phyloP scores from a whole-genome alignment of 805 yeast species.

The Kodamaea sagamina region DNA sequence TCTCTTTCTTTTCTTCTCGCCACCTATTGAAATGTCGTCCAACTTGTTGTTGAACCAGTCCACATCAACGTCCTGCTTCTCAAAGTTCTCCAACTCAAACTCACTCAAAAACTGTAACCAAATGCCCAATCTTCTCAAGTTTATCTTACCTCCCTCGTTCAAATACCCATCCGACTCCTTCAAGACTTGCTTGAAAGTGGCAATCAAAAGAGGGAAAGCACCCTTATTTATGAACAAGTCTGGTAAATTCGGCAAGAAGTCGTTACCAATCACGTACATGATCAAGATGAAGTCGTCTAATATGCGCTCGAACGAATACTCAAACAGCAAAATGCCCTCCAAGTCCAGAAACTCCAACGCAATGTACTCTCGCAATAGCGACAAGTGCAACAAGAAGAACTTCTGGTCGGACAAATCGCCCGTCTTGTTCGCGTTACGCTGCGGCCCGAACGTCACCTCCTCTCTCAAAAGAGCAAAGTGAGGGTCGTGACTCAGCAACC shows the following conservation, averaged over 20 bases:
- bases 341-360: conserved; percentile 80
- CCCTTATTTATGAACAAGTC: conserved; percentile 92
- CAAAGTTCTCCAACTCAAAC: conserved; percentile 86
- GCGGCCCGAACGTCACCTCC: conserved; percentile 85
- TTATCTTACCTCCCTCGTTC: conserved; percentile 79
- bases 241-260: conserved; percentile 95
- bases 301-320: conserved; percentile 81
- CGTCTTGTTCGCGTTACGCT: conserved; percentile 31
- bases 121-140: conserved; percentile 65
- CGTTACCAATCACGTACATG: conserved; percentile 95
- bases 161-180: conserved; percentile 78
- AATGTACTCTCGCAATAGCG: conserved; percentile 87
- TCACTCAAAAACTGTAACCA: conserved; percentile 77
- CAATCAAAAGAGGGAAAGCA: conserved; percentile 90
- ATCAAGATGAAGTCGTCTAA: conserved; percentile 91
- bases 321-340: conserved; percentile 61
- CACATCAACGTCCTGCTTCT: conserved; percentile 77
- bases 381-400: conserved; percentile 79
- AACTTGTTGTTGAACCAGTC: conserved; percentile 90
- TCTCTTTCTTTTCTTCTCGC: conserved; percentile 66
- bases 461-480: conserved; percentile 93
- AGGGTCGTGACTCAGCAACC: conserved; percentile 90
- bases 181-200: conserved; percentile 82
- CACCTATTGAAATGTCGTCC: conserved; percentile 72
- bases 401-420: conserved; percentile 70